phyloP scores from a whole-genome alignment of 306 rosid genomes.

The Ochetophila trinervis region DNA sequence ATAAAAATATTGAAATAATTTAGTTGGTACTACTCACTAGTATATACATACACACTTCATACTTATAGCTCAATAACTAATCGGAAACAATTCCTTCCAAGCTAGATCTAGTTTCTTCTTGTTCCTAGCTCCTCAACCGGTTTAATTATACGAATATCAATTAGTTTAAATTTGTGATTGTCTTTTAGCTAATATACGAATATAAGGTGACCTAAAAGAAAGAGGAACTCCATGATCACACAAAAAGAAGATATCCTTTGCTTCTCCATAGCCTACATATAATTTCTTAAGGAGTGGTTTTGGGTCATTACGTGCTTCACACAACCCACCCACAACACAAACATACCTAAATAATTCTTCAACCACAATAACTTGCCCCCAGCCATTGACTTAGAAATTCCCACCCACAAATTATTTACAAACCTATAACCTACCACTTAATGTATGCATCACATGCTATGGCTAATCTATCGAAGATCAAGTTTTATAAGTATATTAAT shows the following conservation, averaged over 20 bases:
- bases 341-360: constrained; percentile 2
- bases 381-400: constrained; percentile 14
- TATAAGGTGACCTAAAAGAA: constrained; percentile 5
- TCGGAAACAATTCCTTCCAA: constrained; percentile 24
- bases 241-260: constrained; percentile 19
- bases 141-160: too few relatives aligned
- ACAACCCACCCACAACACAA: constrained; percentile 31
- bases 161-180: neutral
- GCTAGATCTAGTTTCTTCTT: constrained; percentile 15
- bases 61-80: constrained; percentile 17
- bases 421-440: neutral
- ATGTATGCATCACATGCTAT: constrained; percentile 22
- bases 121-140: neutral
- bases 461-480: constrained; percentile 4
- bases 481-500: neutral
- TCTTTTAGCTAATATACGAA: neutral
- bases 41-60: neutral
- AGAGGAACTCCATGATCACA: constrained; percentile 15
- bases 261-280: constrained; percentile 15
- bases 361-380: constrained; percentile 21
- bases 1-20: constrained; percentile 4
- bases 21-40: constrained; percentile 26
- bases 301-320: constrained; percentile 34
- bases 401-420: neutral
- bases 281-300: neutral